Conservation (phyloP, 2,329 filamentous ascomycete species). For the Gaeumannomyces sp. region DNA sequence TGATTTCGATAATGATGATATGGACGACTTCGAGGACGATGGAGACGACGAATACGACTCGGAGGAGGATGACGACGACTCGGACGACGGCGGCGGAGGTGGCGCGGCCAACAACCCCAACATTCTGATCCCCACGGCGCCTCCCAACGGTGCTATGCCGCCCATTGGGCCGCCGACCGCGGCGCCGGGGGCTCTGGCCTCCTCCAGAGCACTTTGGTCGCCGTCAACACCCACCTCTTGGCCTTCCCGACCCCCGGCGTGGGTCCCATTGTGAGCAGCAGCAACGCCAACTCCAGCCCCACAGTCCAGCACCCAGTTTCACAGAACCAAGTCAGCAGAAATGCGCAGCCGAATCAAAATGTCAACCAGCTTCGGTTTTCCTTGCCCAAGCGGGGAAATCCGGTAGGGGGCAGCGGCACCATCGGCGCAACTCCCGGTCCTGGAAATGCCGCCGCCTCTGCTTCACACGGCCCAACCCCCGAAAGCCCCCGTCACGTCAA, state of each 20-base stretch:
- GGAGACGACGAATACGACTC: not conserved
- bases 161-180: no score
- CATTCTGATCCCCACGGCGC: not conserved
- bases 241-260: no score
- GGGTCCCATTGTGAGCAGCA: no score
- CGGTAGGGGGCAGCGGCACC: no score
- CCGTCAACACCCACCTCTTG: not conserved
- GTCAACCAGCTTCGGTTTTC: no score
- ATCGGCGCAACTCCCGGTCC: no score
- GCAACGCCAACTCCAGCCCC: not conserved
- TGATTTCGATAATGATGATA: not conserved
- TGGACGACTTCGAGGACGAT: constrained; percentile 1
- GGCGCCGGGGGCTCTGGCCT: not conserved
- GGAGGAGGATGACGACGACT: not conserved
- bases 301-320: not conserved
- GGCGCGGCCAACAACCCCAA: not conserved
- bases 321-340: not conserved
- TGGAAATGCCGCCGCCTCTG: no score
- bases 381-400: no score
- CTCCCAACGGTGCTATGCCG: not conserved
- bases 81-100: not conserved
- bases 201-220: not conserved
- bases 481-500: no score
- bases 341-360: no score
- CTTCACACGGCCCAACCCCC: no score